These are phyloP conservation scores for Hypoxylon sp. DNA, from an alignment of 2,329 filamentous ascomycete species.

Conservation along the genomic window DNA sequence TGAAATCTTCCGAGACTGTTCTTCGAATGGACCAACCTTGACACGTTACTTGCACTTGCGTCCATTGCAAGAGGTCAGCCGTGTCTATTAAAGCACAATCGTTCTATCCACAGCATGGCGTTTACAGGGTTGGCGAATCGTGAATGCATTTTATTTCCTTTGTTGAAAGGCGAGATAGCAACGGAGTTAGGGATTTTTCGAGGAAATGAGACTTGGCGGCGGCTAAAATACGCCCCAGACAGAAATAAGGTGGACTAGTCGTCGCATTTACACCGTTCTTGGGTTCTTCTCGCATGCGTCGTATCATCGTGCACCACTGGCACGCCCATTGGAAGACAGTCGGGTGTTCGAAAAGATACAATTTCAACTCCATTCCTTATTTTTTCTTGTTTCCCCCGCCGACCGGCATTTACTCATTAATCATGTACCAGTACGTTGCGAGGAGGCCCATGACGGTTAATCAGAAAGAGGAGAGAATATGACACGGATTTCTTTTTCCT, in stretches of 20 bases:
- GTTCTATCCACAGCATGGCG: conserved; percentile 50
- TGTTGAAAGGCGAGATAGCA: conserved; percentile 45
- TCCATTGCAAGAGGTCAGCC: conserved; percentile 1
- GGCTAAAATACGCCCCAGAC: conserved; percentile 33
- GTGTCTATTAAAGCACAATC: conserved; percentile 29
- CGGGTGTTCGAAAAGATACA: conserved; percentile 15
- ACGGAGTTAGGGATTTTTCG: conserved; percentile 46
- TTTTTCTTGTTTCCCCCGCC: background rate
- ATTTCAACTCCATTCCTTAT: conserved; percentile 16
- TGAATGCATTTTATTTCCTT: conserved; percentile 48
- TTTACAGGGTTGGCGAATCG: conserved; percentile 45
- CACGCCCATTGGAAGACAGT: conserved; percentile 10
- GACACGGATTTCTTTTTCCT: conserved; percentile 21
- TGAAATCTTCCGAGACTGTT: conserved; percentile 40
- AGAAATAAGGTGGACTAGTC: conserved; percentile 40
- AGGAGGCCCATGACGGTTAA: conserved; percentile 10
- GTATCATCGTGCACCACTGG: conserved; percentile 16
- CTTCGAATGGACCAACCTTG: conserved; percentile 30
- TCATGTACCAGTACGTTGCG: conserved; percentile 32
- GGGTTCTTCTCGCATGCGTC: conserved; percentile 32
- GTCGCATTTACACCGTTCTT: conserved; percentile 45
- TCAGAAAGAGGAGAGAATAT: conserved; percentile 23
- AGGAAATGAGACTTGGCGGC: conserved; percentile 30
- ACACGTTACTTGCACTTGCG: conserved; percentile 5
- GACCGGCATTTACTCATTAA: background rate